Conservation (phyloP, 2,329 filamentous ascomycete species). For the Dothistroma septosporum region DNA sequence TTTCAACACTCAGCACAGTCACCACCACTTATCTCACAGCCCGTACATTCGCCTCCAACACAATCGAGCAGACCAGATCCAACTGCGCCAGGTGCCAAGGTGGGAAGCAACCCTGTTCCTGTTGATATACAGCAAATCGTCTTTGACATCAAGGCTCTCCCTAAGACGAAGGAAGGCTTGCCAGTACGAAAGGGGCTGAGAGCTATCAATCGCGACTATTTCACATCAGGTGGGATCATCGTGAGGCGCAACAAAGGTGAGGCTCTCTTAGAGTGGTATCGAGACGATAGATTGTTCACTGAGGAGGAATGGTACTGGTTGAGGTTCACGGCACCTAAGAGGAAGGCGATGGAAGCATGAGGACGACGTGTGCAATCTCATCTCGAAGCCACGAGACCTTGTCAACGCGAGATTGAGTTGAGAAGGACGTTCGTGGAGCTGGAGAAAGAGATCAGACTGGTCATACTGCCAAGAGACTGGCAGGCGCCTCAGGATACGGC, state of each 20-base stretch:
- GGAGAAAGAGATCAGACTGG: no score
- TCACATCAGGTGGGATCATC: not conserved
- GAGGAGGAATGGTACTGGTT: not conserved
- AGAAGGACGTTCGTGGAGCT: no score
- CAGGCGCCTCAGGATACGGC: not conserved
- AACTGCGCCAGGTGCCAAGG: not conserved
- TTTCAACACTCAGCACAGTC: not conserved
- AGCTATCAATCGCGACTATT: not conserved
- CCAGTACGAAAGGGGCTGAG: not conserved
- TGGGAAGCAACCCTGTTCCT: not conserved
- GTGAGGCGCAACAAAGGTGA: not conserved
- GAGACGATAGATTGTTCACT: not conserved
- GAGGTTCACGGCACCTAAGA: not conserved
- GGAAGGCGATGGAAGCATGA: not conserved
- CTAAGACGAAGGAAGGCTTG: not conserved
- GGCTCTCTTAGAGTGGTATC: not conserved
- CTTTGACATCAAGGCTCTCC: not conserved
- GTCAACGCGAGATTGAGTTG: no score
- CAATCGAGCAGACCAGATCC: not conserved
- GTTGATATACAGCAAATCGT: not conserved
- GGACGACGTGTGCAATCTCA: not conserved
- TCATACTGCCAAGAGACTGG: no score
- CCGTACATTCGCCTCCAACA: not conserved
- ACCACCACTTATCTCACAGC: not conserved
- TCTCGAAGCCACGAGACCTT: not conserved